phyloP scores from a whole-genome alignment of 1,139 yeast genomes.

The Sugiyamaella castrensis region DNA sequence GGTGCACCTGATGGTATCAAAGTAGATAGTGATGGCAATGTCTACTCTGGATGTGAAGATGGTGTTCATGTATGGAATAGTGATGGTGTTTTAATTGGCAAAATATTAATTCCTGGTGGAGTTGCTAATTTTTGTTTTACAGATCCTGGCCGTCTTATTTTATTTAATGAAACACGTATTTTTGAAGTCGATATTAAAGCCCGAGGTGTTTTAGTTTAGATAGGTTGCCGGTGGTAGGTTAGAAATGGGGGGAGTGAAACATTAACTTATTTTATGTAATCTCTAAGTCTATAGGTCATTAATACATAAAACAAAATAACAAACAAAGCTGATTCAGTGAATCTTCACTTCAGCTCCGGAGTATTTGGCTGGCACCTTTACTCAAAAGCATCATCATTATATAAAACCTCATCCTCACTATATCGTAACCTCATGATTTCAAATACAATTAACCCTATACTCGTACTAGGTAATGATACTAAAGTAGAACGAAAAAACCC shows the following conservation, averaged over 20 bases:
- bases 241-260: too few relatives aligned
- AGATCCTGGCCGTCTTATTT: slow-evolving; percentile 24
- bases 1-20: slow-evolving; percentile 36
- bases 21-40: slow-evolving; percentile 30
- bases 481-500: slow-evolving; percentile 74
- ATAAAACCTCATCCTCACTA: slow-evolving; percentile 17
- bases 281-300: too few relatives aligned
- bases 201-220: slow-evolving; percentile 19
- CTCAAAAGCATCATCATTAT: background rate
- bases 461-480: slow-evolving; percentile 81
- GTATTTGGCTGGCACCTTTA: too few relatives aligned
- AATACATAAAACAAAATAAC: too few relatives aligned
- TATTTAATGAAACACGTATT: slow-evolving; percentile 27
- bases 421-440: slow-evolving; percentile 68
- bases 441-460: slow-evolving; percentile 77
- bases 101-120: slow-evolving; percentile 27
- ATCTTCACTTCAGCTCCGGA: too few relatives aligned
- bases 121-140: slow-evolving; percentile 33
- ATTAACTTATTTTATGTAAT: too few relatives aligned
- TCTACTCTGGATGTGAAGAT: slow-evolving; percentile 32
- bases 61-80: slow-evolving; percentile 35
- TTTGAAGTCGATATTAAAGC: slow-evolving; percentile 23
- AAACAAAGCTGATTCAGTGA: too few relatives aligned
- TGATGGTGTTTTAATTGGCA: slow-evolving; percentile 31
- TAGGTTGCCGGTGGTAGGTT: too few relatives aligned